A percentile compares a stretch with the other conserved stretches of the same genome.
Conservation (phyloP, 768 basidiomycete genomes). For the Multifurca ochricompacta region DNA sequence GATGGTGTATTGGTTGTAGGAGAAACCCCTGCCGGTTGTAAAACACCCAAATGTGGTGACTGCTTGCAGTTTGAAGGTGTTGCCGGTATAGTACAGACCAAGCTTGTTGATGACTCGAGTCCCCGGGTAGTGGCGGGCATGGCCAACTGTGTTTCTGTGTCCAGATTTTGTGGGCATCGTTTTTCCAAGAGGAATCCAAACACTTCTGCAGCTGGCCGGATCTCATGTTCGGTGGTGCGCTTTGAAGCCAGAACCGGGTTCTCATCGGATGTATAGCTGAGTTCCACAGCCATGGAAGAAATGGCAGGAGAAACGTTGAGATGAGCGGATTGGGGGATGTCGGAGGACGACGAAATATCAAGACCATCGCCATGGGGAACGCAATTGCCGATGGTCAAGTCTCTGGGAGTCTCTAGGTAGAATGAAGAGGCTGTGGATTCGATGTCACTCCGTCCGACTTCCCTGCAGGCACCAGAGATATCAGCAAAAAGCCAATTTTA, state of each 20-base stretch:
- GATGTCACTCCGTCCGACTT: constrained; percentile 37
- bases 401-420: constrained; percentile 44
- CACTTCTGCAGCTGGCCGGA: constrained; percentile 60
- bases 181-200: constrained; percentile 61
- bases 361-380: constrained; percentile 21
- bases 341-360: constrained; percentile 38
- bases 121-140: constrained; percentile 30
- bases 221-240: constrained; percentile 37
- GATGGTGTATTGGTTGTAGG: constrained; percentile 5
- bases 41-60: background rate
- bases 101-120: constrained; percentile 7
- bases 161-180: constrained; percentile 31
- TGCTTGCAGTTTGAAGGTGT: constrained; percentile 11
- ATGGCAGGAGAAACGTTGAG: constrained; percentile 42
- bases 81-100: background rate
- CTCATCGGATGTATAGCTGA: constrained; percentile 42
- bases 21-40: background rate
- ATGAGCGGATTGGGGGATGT: constrained; percentile 29
- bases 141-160: constrained; percentile 33
- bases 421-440: constrained; percentile 38
- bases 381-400: constrained; percentile 33
- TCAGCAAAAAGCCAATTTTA: background rate
- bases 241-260: constrained; percentile 18
- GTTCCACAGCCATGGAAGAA: constrained; percentile 71
- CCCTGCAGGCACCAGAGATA: constrained; percentile 28